phyloP scores from a whole-genome alignment of 2,329 filamentous ascomycete genomes.

The Metarhizium album region DNA sequence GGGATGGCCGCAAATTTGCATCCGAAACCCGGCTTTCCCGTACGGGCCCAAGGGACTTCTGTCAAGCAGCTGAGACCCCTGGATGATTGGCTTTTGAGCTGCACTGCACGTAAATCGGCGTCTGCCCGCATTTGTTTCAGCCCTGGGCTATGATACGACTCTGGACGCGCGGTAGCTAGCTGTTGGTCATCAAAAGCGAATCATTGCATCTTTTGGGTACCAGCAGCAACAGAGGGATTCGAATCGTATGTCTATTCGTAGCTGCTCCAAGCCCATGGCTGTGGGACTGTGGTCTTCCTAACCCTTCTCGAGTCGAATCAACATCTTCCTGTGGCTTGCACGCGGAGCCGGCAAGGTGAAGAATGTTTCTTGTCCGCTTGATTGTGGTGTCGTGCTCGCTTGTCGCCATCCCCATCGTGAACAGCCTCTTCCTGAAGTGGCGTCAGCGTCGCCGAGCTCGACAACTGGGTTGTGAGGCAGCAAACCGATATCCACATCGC shows the following conservation, averaged over 20 bases:
- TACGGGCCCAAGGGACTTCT: neutral
- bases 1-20: neutral
- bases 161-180: neutral
- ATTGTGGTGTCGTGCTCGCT: neutral
- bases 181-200: neutral
- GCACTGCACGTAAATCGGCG: neutral
- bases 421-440: neutral
- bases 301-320: neutral
- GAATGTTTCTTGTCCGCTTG: neutral
- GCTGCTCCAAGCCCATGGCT: no score
- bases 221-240: no score
- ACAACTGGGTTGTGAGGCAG: conserved; percentile 1
- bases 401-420: neutral
- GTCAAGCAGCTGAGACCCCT: neutral
- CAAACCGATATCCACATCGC: conserved; percentile 4
- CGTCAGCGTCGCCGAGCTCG: neutral
- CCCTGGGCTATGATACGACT: neutral
- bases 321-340: neutral
- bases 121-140: neutral
- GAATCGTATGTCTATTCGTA: no score
- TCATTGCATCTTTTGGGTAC: no score
- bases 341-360: neutral
- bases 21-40: neutral
- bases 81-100: neutral
- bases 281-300: no score